Percentiles rank a stretch among this genome's conserved stretches.
These are phyloP conservation scores for Panaeolus cyanescens DNA, from an alignment of 768 basidiomycete genomes.

Conservation along the genomic window DNA sequence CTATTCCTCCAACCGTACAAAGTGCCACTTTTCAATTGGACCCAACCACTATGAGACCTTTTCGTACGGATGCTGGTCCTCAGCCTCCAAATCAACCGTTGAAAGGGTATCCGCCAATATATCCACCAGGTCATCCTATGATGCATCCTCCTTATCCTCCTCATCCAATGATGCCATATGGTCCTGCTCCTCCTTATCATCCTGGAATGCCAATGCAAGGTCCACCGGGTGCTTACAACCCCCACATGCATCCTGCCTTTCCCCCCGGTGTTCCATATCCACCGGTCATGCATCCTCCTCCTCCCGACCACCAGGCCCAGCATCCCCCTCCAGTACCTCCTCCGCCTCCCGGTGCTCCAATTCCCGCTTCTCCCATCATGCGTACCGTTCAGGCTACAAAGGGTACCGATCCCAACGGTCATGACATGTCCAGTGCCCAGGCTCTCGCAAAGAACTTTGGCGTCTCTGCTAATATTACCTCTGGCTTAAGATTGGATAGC, in stretches of 20 bases:
- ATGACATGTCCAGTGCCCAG: conserved; percentile 76
- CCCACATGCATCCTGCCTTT: conserved; percentile 63
- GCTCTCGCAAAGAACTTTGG: conserved; percentile 81
- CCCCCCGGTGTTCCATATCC: conserved; percentile 44
- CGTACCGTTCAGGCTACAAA: conserved; percentile 44
- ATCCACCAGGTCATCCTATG: conserved; percentile 44
- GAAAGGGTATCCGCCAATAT: conserved; percentile 38
- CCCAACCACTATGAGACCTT: conserved; percentile 20
- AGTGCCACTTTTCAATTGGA: conserved; percentile 36
- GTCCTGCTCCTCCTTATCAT: conserved; percentile 40
- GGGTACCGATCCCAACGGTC: conserved; percentile 77
- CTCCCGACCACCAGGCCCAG: conserved; percentile 29
- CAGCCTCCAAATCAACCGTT: conserved; percentile 31
- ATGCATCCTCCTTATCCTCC: conserved; percentile 35
- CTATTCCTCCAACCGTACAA: conserved; percentile 24
- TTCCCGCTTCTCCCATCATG: conserved; percentile 17
- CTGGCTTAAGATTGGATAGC: conserved; percentile 55
- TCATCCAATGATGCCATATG: conserved; percentile 41
- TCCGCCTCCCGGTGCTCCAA: conserved; percentile 22
- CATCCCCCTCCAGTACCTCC: conserved; percentile 24
- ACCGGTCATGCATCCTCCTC: conserved; percentile 36
- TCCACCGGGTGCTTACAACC: conserved; percentile 48
- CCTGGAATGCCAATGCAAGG: conserved; percentile 37
- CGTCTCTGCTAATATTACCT: conserved; percentile 71
- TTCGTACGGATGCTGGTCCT: conserved; percentile 33